phyloP scores from a whole-genome alignment of 306 rosid species.

The Vachellia collinsii region DNA sequence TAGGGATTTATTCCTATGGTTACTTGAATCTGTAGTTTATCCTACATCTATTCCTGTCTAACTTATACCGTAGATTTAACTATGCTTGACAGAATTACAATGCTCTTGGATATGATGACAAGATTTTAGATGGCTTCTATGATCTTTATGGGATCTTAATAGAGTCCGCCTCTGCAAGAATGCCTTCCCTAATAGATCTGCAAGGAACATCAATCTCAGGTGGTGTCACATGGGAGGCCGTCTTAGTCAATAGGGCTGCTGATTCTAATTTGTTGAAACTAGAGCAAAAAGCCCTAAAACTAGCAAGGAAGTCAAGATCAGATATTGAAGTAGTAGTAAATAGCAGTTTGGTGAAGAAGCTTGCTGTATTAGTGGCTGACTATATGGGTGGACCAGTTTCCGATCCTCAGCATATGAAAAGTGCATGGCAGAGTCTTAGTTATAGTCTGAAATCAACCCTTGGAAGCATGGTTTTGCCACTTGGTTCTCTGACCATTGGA shows the following conservation, averaged over 20 bases:
- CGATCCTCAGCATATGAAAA: conserved; percentile 73
- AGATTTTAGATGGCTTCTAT: conserved; percentile 94
- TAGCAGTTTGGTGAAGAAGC: conserved; percentile 65
- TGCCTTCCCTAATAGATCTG: conserved; percentile 94
- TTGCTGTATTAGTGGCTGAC: conserved; percentile 86
- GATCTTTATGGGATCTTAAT: conserved; percentile 82
- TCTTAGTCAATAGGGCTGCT: conserved; percentile 82
- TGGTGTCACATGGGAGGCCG: conserved; percentile 87
- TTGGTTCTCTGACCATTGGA: conserved; percentile 90
- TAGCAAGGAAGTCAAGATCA: conserved; percentile 60
- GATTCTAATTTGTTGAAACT: conserved; percentile 87
- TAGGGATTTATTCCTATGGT: conserved; percentile 35
- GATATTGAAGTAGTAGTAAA: conserved; percentile 56
- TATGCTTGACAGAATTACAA: conserved; percentile 97
- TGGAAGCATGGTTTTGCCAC: conserved; percentile 94
- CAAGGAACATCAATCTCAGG: conserved; percentile 82
- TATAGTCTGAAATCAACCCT: conserved; percentile 75
- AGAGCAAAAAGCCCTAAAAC: conserved; percentile 72
- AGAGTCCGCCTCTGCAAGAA: conserved; percentile 62
- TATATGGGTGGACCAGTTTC: conserved; percentile 95
- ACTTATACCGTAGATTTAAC: conserved; percentile 84
- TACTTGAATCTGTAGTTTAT: conserved; percentile 41
- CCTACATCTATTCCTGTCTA: conserved; percentile 57
- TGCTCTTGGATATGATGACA: conserved; percentile 94
- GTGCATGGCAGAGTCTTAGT: conserved; percentile 82